Base-by-base conservation (phyloP, 805 yeast genomes). In the Cyberlindnera meyerae region DNA sequence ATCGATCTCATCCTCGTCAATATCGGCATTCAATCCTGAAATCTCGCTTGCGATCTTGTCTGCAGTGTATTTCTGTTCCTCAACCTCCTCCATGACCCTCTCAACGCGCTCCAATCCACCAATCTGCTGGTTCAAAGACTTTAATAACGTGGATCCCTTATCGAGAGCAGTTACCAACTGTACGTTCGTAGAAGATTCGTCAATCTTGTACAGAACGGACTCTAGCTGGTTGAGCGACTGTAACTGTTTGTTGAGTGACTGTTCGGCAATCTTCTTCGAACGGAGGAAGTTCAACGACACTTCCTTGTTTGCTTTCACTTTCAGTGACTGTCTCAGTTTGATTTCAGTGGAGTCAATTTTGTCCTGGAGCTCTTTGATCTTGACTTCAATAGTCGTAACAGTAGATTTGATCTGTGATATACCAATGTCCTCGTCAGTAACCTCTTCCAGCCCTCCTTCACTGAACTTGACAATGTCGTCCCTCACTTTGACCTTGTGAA, bases 71-170 rank as follows among this genome's bases (percentile, higher is more conserved):
- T 52, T 52, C 31, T 66, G 63, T 8, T 65, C 68, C 12, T 60
- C 54, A 11, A 72, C 46, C 29, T 61, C 63, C 34, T 65, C 70
- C 46, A 71, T 51, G 6, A 68, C 43, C 4, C 61, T 58, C 16
- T 63, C 66, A 1, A 73, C 68, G 24, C 57, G 53, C 8, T 71
- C 75, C 11, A 62, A 56, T 3, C 70, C 71, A 4, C 73, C 75
- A 24, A 64, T 44, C 33, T 62, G 62, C 8, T 54, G 36, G 39
- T 71, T 71, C 31, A 73, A 55, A 18, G 51, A 42, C 32, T 53
- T 52, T 24, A 73, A 54, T 14, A 66, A 51, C 8, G 48, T 48
- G 5, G 61, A 53, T 16, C 72, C 63, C 13, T 59, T 54, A 35
- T 57, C 52, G 15, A 73, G 42, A 3, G 70, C 66, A 13, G 51